Conservation (phyloP, 352 stramenopile species). For the Elongisporangium undulatum region DNA sequence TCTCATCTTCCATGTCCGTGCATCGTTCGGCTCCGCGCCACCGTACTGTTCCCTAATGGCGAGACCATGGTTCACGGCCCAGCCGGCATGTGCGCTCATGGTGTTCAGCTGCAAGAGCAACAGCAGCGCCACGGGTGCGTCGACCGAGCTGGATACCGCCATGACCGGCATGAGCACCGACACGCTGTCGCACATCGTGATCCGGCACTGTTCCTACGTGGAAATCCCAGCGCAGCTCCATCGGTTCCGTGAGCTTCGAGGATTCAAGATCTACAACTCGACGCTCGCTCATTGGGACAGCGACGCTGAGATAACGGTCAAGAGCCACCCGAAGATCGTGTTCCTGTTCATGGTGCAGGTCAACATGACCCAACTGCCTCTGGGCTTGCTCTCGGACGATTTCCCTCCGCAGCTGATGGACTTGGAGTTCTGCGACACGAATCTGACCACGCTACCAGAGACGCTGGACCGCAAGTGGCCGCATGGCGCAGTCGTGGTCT, state of each 20-base stretch:
- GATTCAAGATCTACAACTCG: conserved; percentile 40
- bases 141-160: conserved; percentile 9
- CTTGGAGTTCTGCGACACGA: conserved; percentile 36
- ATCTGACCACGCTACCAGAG: conserved; percentile 24
- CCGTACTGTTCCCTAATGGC: conserved; percentile 18
- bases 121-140: conserved; percentile 2
- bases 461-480: conserved; percentile 28
- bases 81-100: conserved; percentile 21
- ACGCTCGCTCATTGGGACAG: conserved; percentile 22
- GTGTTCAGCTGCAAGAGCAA: conserved; percentile 16
- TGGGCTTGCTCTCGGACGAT: conserved; percentile 21
- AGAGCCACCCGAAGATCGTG: conserved; percentile 16
- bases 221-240: conserved; percentile 22
- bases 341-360: conserved; percentile 25
- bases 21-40: neutral
- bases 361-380: conserved; percentile 30
- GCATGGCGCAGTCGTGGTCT: conserved; percentile 1
- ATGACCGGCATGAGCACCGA: conserved; percentile 15
- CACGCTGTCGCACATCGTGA: conserved; percentile 18
- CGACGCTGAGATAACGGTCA: conserved; percentile 18
- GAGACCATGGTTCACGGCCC: conserved; percentile 19
- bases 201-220: conserved; percentile 32
- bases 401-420: conserved; percentile 27
- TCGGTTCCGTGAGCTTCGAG: conserved; percentile 22
- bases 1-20: conserved; percentile 14